Evolutionary conservation across 2,329 filamentous ascomycete genomes (phyloP).

Genomic region (Ascochyta viciae-villosae): DNA sequence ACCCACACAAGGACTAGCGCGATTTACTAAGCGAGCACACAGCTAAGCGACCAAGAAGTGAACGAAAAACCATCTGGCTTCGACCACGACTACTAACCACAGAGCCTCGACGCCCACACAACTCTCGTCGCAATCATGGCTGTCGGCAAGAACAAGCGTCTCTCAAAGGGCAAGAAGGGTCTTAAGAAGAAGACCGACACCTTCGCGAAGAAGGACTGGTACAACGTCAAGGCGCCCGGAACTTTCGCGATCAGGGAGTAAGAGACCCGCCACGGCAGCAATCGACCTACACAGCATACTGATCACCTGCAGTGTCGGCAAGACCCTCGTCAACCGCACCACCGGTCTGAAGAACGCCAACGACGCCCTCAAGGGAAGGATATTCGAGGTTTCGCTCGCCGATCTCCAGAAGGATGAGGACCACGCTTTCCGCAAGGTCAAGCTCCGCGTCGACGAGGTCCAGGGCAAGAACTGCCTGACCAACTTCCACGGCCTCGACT

Average conservation of each 20-base stretch:
- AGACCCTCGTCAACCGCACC: conserved; percentile 99
- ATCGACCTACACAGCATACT: conserved; percentile 16
- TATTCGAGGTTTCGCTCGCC: conserved; percentile 98
- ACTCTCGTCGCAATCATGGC: conserved; percentile 73
- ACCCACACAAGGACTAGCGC: no score
- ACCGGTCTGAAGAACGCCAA: conserved; percentile 99
- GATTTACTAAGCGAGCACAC: conserved; percentile 16
- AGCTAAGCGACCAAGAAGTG: conserved; percentile 10
- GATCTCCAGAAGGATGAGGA: conserved; percentile 99
- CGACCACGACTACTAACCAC: conserved; percentile 43
- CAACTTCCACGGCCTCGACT: conserved; percentile 99
- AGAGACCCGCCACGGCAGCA: conserved; percentile 51
- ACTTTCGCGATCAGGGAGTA: conserved; percentile 98
- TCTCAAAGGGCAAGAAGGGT: conserved; percentile 99
- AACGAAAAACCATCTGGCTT: conserved; percentile 17
- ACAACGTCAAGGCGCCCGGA: conserved; percentile 96
- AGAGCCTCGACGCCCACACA: conserved; percentile 39
- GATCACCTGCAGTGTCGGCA: conserved; percentile 79
- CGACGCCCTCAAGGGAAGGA: conserved; percentile 97
- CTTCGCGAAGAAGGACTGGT: conserved; percentile 99
- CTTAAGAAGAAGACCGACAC: conserved; percentile 99
- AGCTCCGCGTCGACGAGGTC: conserved; percentile 97
- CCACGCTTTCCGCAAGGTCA: conserved; percentile 99
- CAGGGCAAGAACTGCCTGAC: conserved; percentile 99
- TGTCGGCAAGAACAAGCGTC: conserved; percentile 99